Percentiles rank a stretch among this genome's conserved stretches.
Conservation (phyloP, 192 early-diverging fungal species). For the Backusella sp. region DNA sequence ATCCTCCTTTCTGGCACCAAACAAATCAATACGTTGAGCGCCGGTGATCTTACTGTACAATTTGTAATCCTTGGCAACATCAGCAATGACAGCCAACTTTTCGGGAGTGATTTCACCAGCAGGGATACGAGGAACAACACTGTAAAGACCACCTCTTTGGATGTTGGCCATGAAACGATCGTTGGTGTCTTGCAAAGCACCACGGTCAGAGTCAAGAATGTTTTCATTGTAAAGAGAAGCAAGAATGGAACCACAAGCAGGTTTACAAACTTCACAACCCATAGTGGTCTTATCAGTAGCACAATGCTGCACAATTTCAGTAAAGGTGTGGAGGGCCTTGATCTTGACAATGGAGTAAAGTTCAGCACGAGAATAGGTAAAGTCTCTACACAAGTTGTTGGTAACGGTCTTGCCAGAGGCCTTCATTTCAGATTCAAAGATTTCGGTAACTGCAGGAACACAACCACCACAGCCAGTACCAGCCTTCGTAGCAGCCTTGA, state of each 20-base stretch:
- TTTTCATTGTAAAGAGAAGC: conserved; percentile 67
- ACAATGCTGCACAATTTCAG: conserved; percentile 45
- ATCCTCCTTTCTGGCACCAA: conserved; percentile 62
- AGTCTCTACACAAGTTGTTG: conserved; percentile 60
- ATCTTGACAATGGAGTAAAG: conserved; percentile 63
- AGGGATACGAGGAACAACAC: conserved; percentile 62
- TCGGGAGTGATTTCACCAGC: conserved; percentile 71
- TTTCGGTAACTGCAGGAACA: conserved; percentile 42
- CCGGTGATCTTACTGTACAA: conserved; percentile 72
- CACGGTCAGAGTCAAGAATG: conserved; percentile 46
- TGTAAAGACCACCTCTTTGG: conserved; percentile 66
- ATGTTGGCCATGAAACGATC: conserved; percentile 70
- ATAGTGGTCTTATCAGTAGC: conserved; percentile 39
- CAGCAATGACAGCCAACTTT: conserved; percentile 55
- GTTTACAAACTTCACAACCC: conserved; percentile 66
- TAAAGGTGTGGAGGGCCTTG: conserved; percentile 51
- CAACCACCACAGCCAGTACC: conserved; percentile 67
- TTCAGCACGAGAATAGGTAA: conserved; percentile 56
- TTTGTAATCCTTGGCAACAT: conserved; percentile 61
- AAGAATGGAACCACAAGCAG: conserved; percentile 60
- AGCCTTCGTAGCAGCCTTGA: conserved; percentile 17
- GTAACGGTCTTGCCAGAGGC: conserved; percentile 51
- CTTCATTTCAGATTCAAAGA: conserved; percentile 62
- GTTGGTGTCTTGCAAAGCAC: conserved; percentile 65
- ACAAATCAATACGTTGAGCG: conserved; percentile 65